Conservation (phyloP, 306 rosid genomes). For the Clitoria ternatea region DNA sequence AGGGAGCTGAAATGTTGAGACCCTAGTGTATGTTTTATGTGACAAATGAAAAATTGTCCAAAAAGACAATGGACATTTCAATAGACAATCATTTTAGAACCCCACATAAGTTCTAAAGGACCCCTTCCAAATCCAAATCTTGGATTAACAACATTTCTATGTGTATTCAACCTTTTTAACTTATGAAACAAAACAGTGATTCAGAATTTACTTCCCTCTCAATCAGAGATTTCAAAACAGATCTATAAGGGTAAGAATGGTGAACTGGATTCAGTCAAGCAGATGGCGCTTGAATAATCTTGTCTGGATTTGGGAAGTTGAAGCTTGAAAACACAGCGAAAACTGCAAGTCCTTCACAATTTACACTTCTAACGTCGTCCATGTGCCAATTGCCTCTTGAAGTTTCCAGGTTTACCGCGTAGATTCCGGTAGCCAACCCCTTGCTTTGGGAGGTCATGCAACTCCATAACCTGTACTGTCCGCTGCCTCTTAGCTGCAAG, state of each 20-base stretch:
- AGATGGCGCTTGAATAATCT: slow-evolving; percentile 4
- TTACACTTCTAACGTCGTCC: slow-evolving; percentile 48
- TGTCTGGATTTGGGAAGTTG: not conserved
- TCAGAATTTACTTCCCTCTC: slow-evolving; percentile 29
- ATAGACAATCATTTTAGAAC: not conserved
- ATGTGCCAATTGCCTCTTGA: slow-evolving; percentile 46
- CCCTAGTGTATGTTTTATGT: not conserved
- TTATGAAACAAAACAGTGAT: not conserved
- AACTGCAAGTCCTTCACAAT: not conserved
- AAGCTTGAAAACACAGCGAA: not conserved
- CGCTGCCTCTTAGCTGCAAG: slow-evolving; percentile 77
- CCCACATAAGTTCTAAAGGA: slow-evolving; percentile 9
- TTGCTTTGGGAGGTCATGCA: slow-evolving; percentile 82
- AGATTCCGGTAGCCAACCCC: slow-evolving; percentile 48
- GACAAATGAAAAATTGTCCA: not conserved
- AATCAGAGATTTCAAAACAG: slow-evolving; percentile 31
- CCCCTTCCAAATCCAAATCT: slow-evolving; percentile 5
- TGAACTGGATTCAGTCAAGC: slow-evolving; percentile 21
- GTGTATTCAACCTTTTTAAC: slow-evolving; percentile 20
- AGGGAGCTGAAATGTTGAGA: not conserved
- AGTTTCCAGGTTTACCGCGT: slow-evolving; percentile 47
- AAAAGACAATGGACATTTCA: not conserved
- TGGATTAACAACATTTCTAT: slow-evolving; percentile 11
- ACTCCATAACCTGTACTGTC: slow-evolving; percentile 76
- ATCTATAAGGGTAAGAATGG: slow-evolving; percentile 22